A percentile compares a stretch with the other conserved stretches of the same genome.
Conservation (phyloP, 1,139 yeast genomes). For the Taiozyma onychis region DNA sequence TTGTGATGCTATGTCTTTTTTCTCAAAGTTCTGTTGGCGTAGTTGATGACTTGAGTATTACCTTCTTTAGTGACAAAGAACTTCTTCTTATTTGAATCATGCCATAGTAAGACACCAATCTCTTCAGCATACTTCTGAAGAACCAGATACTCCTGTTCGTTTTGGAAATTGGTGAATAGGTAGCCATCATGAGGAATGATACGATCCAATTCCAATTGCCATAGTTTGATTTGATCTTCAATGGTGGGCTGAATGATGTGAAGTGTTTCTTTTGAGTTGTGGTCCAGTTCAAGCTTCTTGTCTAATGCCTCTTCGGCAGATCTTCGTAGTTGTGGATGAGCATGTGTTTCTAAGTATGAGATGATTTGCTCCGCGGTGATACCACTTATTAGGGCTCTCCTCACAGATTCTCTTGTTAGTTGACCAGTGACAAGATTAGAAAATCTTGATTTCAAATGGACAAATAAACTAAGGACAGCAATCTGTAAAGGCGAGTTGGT, state of each 20-base stretch:
- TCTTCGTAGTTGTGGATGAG: conserved; percentile 86
- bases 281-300: conserved; percentile 57
- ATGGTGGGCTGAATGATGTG: conserved; percentile 91
- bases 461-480: conserved; percentile 84
- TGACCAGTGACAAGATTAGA: conserved; percentile 92
- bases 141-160: conserved; percentile 68
- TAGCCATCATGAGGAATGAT: conserved; percentile 83
- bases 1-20: conserved; percentile 8
- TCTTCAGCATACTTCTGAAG: conserved; percentile 79
- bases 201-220: conserved; percentile 96
- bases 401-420: conserved; percentile 84
- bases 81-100: conserved; percentile 57
- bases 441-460: conserved; percentile 77
- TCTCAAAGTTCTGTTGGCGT: conserved; percentile 59
- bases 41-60: conserved; percentile 81
- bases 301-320: conserved; percentile 63
- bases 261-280: conserved; percentile 48
- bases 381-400: conserved; percentile 80
- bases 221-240: conserved; percentile 86
- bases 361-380: conserved; percentile 94
- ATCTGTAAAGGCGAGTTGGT: conserved; percentile 94
- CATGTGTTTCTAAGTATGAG: conserved; percentile 83
- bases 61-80: conserved; percentile 84
- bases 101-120: conserved; percentile 86
- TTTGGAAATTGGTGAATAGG: conserved; percentile 78